These are phyloP conservation scores for Lactarius deliciosus DNA, from an alignment of 768 basidiomycete species.

Conservation along the genomic window DNA sequence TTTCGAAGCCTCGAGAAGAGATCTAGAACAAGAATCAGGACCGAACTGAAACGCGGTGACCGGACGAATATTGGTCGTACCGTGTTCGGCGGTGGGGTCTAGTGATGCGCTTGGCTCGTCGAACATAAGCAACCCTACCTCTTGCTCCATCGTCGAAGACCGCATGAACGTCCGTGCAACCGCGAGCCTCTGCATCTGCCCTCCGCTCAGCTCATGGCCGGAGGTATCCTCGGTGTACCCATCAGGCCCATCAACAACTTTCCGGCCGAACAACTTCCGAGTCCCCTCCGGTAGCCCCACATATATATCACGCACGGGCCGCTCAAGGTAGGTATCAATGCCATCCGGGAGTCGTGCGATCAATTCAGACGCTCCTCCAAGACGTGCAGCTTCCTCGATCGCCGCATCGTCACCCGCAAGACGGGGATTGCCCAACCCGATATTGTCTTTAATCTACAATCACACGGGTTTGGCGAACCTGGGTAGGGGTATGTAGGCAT, in stretches of 20 bases:
- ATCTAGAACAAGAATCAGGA: conserved; percentile 38
- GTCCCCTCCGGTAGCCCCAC: conserved; percentile 64
- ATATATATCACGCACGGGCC: conserved; percentile 66
- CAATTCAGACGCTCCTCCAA: conserved; percentile 70
- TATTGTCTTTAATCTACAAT: conserved; percentile 71
- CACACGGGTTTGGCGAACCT: not conserved
- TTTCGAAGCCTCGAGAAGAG: conserved; percentile 68
- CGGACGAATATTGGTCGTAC: conserved; percentile 32
- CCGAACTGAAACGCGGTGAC: not conserved
- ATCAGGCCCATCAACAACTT: conserved; percentile 36
- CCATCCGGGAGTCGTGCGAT: conserved; percentile 63
- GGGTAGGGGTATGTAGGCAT: not conserved
- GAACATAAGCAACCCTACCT: conserved; percentile 63
- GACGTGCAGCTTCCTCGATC: conserved; percentile 60
- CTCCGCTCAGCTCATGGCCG: conserved; percentile 52
- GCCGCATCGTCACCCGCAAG: conserved; percentile 52
- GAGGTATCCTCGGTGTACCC: not conserved
- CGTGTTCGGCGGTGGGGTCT: conserved; percentile 76
- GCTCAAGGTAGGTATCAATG: conserved; percentile 69
- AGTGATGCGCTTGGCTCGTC: conserved; percentile 74
- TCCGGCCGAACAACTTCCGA: conserved; percentile 58
- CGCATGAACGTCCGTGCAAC: conserved; percentile 78
- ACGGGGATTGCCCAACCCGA: conserved; percentile 67
- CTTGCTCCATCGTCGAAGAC: conserved; percentile 45
- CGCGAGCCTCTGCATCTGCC: conserved; percentile 74